phyloP scores from a whole-genome alignment of 352 stramenopile species.

The Phytophthora megakarya region DNA sequence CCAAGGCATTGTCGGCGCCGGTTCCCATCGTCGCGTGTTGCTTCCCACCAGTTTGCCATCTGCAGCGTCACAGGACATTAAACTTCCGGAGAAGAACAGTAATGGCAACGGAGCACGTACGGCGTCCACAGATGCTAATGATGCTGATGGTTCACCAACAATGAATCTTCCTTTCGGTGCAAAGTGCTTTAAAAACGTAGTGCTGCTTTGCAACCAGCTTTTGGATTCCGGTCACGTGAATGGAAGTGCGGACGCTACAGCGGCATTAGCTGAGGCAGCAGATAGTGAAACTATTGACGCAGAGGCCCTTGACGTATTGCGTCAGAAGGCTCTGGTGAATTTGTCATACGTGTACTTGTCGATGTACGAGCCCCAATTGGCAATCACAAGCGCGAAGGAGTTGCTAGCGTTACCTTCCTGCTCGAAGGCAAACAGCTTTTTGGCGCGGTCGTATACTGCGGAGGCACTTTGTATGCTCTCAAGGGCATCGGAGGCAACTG shows the following conservation, averaged over 20 bases:
- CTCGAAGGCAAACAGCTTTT: conserved; percentile 77
- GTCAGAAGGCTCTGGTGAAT: conserved; percentile 88
- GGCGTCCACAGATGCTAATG: conserved; percentile 35
- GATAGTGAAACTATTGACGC: conserved; percentile 46
- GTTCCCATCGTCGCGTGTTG: conserved; percentile 82
- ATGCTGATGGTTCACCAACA: conserved; percentile 53
- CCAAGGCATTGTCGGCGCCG: conserved; percentile 76
- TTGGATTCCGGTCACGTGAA: conserved; percentile 49
- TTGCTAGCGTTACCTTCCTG: conserved; percentile 69
- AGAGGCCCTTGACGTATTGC: conserved; percentile 67
- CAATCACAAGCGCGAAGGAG: conserved; percentile 82
- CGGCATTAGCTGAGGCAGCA: conserved; percentile 17
- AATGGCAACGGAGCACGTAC: conserved; percentile 43
- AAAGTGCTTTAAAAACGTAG: conserved; percentile 90
- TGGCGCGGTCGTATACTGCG: conserved; percentile 87
- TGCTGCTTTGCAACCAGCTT: conserved; percentile 83
- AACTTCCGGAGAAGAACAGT: conserved; percentile 62
- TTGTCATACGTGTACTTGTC: conserved; percentile 91
- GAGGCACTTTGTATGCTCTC: conserved; percentile 91
- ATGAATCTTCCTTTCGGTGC: conserved; percentile 87
- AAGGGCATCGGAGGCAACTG: conserved; percentile 76
- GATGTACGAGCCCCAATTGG: conserved; percentile 91
- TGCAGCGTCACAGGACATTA: conserved; percentile 66
- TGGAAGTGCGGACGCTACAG: conserved; percentile 28
- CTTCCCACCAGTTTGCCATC: conserved; percentile 71